Conservation (phyloP, 179 eudicot genomes). For the Heliamphora pulchella region DNA sequence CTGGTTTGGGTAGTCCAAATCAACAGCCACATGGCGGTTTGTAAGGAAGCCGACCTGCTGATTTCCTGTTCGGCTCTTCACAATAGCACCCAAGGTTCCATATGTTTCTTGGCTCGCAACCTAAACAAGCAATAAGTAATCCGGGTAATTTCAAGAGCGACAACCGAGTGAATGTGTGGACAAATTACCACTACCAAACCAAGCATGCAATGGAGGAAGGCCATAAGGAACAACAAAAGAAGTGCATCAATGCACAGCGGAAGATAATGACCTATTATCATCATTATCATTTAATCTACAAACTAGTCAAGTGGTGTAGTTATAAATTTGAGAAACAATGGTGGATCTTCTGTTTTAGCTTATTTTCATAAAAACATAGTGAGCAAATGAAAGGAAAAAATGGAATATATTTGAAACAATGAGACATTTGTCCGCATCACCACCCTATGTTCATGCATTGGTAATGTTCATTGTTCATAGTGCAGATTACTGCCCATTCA, state of each 20-base stretch:
- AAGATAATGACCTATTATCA: neutral
- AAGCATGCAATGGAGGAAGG: neutral
- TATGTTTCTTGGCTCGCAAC: constrained; percentile 58
- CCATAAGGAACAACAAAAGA: neutral
- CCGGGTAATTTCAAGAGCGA: constrained; percentile 3
- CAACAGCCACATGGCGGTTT: constrained; percentile 54
- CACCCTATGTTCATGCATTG: neutral
- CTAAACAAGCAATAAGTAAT: constrained; percentile 16
- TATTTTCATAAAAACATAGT: neutral
- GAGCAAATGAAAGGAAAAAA: neutral
- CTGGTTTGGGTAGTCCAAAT: constrained; percentile 50
- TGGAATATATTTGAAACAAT: neutral
- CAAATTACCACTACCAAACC: neutral
- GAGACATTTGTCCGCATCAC: neutral
- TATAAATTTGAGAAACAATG: neutral
- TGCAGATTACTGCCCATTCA: neutral
- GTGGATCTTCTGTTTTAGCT: neutral
- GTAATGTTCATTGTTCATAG: neutral
- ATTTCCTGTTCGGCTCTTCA: constrained; percentile 49
- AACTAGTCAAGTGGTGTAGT: neutral
- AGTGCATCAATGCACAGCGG: neutral
- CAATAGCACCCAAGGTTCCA: constrained; percentile 59
- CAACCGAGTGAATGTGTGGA: neutral
- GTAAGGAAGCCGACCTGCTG: constrained; percentile 52
- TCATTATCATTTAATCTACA: neutral